Percentiles rank a stretch among this genome's conserved stretches.
Conservation (phyloP, 2,329 filamentous ascomycete genomes). For the Colletotrichum sp. region DNA sequence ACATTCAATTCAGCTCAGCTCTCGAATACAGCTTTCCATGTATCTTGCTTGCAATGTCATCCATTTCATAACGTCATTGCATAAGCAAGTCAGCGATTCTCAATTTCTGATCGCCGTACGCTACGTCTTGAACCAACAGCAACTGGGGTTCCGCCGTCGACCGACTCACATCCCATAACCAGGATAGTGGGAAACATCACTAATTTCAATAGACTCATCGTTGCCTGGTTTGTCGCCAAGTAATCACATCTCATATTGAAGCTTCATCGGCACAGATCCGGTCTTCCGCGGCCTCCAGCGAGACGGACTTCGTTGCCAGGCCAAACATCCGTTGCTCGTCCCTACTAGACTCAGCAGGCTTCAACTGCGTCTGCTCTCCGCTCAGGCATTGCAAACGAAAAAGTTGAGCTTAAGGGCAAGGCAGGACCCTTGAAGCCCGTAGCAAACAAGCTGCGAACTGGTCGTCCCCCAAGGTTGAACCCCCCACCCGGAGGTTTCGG, state of each 20-base stretch:
- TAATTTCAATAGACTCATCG: not conserved
- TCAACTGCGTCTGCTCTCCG: not conserved
- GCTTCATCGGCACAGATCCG: constrained; percentile 6
- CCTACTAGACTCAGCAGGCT: not conserved
- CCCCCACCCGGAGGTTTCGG: not conserved
- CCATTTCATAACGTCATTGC: not conserved
- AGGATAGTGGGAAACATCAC: not conserved
- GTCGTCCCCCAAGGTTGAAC: not conserved
- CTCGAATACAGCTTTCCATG: not conserved
- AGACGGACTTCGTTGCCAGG: not conserved
- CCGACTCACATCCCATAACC: not conserved
- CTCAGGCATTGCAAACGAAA: not conserved
- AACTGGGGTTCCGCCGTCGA: not conserved
- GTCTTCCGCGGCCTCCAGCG: not conserved
- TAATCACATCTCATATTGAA: constrained; percentile 8
- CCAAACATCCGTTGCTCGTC: not conserved
- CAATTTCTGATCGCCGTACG: not conserved
- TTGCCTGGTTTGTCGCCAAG: not conserved
- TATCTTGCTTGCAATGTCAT: not conserved
- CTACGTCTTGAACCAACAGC: not conserved
- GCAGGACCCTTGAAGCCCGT: not conserved
- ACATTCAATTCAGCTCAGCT: not conserved
- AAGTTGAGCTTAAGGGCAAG: not conserved
- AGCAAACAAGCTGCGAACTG: not conserved
- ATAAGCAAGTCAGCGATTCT: not conserved